Percentiles rank a stretch among this genome's conserved stretches.
These are phyloP conservation scores for Leptosphaerulina australis DNA, from an alignment of 2,329 filamentous ascomycete genomes.

Conservation along the genomic window DNA sequence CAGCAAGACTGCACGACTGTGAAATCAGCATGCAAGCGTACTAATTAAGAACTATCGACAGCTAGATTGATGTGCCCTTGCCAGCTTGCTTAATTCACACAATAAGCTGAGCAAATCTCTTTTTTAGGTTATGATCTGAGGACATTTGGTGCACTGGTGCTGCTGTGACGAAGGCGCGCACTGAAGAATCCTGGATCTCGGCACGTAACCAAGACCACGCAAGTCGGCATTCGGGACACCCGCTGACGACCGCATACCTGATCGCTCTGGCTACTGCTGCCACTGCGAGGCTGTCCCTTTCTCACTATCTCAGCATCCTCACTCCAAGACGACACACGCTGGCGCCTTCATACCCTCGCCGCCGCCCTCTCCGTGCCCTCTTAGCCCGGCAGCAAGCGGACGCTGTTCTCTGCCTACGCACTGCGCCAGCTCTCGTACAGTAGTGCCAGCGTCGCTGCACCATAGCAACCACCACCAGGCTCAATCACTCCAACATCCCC, in stretches of 20 bases:
- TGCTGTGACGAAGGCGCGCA: constrained; percentile 13
- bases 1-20: too few species aligned
- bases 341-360: background rate
- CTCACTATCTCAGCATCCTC: background rate
- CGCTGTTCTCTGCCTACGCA: background rate
- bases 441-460: constrained; percentile 1
- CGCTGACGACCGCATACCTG: constrained; percentile 8
- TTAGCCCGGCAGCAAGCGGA: background rate
- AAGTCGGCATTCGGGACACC: constrained; percentile 1
- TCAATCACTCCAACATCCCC: constrained; percentile 17
- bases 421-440: constrained; percentile 6
- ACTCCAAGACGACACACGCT: background rate
- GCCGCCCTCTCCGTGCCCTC: constrained; percentile 10
- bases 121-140: background rate
- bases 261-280: constrained; percentile 6
- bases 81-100: background rate
- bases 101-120: background rate
- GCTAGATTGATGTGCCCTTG: background rate
- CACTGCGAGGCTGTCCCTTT: constrained; percentile 11
- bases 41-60: background rate
- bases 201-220: constrained; percentile 9
- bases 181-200: constrained; percentile 8
- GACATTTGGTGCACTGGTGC: constrained; percentile 3
- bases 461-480: constrained; percentile 26
- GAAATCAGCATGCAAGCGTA: background rate